Evolutionary conservation across 495 filamentous ascomycete species (phyloP), one percentile per base, ranked within the genome.

Genomic region (Antarctomyces pellizariae): DNA sequence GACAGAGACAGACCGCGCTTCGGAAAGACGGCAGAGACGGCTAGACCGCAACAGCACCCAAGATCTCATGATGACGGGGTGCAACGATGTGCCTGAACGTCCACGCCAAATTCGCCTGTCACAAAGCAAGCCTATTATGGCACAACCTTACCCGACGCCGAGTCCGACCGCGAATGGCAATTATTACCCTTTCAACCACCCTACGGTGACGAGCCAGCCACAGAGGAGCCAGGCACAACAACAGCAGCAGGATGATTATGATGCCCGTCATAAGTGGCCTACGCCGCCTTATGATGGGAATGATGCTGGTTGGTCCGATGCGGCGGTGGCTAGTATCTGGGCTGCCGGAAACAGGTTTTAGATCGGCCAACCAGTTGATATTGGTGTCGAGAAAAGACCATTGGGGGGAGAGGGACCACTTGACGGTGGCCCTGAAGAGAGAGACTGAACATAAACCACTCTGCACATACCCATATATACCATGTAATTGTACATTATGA

Each of bases 71-170:
- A n/a, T n/a, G n/a, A n/a, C n/a, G n/a, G n/a, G n/a, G n/a, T n/a
- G 42, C 14, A 46, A 39, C 24, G 7, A 6, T 25, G 7, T 13
- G 14, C 18, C 16, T 5, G 26, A 28, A 5, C 26, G 18, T 22
- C 46, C 49, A 24, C 48, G 41, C 24, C 43, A 42, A 13, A 49
- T 60, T 27, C 55, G 59, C 31, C 63, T 64, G 35, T 58, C 60
- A 5, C 51, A 50, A 12, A 66, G 59, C 36, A 67, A 73, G 28
- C 44, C 62, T 23, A 63, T 50, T 1, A 45, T 71, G n/a, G 54
- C 64, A n/a, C 77, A 73, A 36, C 71, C 82, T 2, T 93, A 93
- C 43, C 79, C 80, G 2, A 93, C 82, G 1, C 83, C 83, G 6
- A 91, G 82, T 0, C 77, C 77, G 6, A 90, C 83, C 6, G 75